phyloP scores from a whole-genome alignment of 371 early-diverging fungal genomes.

The Gilbertella persicaria region DNA sequence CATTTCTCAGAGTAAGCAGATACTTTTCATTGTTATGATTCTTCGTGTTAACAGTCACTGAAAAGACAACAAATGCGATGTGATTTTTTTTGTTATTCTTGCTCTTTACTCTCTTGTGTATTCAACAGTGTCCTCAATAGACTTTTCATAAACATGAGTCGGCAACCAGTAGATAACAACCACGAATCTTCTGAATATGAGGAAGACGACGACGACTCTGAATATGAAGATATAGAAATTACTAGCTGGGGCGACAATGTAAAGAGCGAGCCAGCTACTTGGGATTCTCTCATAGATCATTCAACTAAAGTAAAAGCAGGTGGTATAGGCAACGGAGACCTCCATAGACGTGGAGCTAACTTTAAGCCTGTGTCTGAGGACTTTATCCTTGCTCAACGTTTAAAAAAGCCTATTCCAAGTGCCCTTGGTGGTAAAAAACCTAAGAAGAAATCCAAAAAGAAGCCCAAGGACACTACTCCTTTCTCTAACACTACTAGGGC shows the following conservation, averaged over 20 bases:
- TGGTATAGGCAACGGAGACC: conserved; percentile 45
- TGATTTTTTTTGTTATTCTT: no score
- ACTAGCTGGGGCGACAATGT: conserved; percentile 10
- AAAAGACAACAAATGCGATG: no score
- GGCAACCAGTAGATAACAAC: no score
- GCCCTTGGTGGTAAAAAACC: neutral
- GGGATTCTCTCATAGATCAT: conserved; percentile 41
- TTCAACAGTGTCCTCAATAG: no score
- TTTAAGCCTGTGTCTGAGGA: conserved; percentile 46
- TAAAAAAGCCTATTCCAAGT: conserved; percentile 29
- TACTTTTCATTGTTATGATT: no score
- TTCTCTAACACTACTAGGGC: no score
- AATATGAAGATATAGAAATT: conserved; percentile 4
- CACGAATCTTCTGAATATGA: conserved; percentile 2
- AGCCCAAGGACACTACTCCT: neutral
- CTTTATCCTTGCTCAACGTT: conserved; percentile 38
- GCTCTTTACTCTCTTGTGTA: no score
- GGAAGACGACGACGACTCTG: conserved; percentile 1
- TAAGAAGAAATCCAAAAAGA: conserved; percentile 3
- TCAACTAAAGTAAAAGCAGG: conserved; percentile 31
- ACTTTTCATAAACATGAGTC: no score
- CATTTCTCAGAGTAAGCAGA: no score
- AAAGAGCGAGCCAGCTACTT: conserved; percentile 5
- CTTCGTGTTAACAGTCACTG: no score
- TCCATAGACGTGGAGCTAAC: conserved; percentile 43